A percentile compares a stretch with the other conserved stretches of the same genome.
These are phyloP conservation scores for Heliamphora pulchella DNA, from an alignment of 179 eudicot genomes.

Conservation along the genomic window DNA sequence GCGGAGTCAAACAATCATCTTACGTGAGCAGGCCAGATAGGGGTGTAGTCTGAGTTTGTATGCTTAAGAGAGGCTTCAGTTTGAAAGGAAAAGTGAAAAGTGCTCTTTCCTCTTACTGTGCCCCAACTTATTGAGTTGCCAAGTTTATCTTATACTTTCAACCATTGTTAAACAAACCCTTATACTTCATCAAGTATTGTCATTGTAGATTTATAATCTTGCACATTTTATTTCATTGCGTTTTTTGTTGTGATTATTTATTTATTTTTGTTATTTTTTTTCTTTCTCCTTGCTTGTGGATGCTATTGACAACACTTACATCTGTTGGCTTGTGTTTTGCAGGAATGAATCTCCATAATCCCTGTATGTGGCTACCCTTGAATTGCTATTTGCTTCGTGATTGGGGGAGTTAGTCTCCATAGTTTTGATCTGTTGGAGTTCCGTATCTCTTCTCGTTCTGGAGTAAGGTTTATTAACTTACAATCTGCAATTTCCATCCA, in stretches of 20 bases:
- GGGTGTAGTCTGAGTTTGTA: neutral
- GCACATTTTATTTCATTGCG: neutral
- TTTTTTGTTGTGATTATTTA: neutral
- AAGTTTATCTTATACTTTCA: neutral
- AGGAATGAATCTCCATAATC: conserved; percentile 21
- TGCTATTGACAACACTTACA: conserved; percentile 6
- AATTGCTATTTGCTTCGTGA: neutral
- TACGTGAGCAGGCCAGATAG: neutral
- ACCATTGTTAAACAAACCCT: neutral
- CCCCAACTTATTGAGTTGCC: neutral
- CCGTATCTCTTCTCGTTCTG: neutral
- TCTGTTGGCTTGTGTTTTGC: conserved; percentile 19
- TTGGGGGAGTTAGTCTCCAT: neutral
- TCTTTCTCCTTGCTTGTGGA: neutral
- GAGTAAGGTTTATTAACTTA: neutral
- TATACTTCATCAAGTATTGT: neutral
- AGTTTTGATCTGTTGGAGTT: neutral
- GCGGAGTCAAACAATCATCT: neutral
- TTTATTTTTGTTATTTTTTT: neutral
- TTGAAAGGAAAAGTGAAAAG: neutral
- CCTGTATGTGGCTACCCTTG: neutral
- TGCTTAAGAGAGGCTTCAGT: conserved; percentile 4
- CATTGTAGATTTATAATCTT: neutral
- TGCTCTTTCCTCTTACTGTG: neutral
- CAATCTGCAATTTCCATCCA: neutral